These are phyloP conservation scores for Falciphora oryzae DNA, from an alignment of 2,329 filamentous ascomycete genomes.

Conservation along the genomic window DNA sequence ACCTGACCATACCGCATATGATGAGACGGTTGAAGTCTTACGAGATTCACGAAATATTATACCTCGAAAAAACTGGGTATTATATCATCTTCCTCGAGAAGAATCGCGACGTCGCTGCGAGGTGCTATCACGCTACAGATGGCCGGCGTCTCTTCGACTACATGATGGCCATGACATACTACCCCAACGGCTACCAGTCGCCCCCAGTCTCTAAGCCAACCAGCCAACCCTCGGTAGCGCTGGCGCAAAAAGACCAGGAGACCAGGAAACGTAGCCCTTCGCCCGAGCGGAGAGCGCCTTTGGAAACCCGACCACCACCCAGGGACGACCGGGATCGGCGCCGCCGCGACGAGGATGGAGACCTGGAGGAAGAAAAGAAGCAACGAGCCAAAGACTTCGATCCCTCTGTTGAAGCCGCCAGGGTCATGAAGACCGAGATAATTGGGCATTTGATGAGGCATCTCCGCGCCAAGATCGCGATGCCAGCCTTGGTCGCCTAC, in stretches of 20 bases:
- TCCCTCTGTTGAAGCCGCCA: slow-evolving; percentile 77
- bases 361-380: slow-evolving; percentile 84
- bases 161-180: slow-evolving; percentile 81
- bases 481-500: slow-evolving; percentile 71
- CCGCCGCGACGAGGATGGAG: slow-evolving; percentile 69
- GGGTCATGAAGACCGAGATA: slow-evolving; percentile 73
- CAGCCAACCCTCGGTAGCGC: neutral
- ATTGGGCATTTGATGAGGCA: slow-evolving; percentile 83
- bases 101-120: slow-evolving; percentile 74
- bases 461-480: slow-evolving; percentile 81
- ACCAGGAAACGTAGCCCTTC: slow-evolving; percentile 28
- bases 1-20: slow-evolving; percentile 81
- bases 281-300: slow-evolving; percentile 28
- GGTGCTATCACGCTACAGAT: slow-evolving; percentile 74
- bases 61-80: slow-evolving; percentile 77
- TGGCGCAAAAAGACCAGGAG: neutral
- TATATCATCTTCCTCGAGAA: slow-evolving; percentile 83
- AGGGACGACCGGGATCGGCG: slow-evolving; percentile 61
- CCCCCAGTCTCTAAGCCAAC: neutral
- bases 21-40: slow-evolving; percentile 84
- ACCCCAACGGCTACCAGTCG: slow-evolving; percentile 30
- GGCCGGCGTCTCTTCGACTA: slow-evolving; percentile 88
- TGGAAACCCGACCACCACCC: slow-evolving; percentile 39
- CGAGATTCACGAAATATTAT: slow-evolving; percentile 70
- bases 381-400: slow-evolving; percentile 84